A percentile compares a stretch with the other conserved stretches of the same genome.
Conservation (phyloP, 2,329 filamentous ascomycete genomes). For the Dothidotthia symphoricarpi region DNA sequence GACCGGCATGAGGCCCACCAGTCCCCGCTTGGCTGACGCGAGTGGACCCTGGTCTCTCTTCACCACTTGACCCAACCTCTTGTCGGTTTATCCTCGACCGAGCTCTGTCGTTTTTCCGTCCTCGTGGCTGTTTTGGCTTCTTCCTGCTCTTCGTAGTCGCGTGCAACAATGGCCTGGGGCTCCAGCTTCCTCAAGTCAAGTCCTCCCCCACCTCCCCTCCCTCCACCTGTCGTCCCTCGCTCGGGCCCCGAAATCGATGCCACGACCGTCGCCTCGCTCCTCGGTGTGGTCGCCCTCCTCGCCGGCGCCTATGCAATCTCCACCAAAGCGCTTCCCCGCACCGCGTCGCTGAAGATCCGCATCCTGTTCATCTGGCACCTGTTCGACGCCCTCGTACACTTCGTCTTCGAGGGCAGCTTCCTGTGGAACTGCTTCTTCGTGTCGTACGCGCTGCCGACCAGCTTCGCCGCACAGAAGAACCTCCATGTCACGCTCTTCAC, state of each 20-base stretch:
- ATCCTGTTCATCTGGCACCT: constrained; percentile 92
- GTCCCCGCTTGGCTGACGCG: not conserved
- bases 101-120: constrained; percentile 3
- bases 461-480: constrained; percentile 31
- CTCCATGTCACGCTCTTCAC: constrained; percentile 42
- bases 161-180: constrained; percentile 16
- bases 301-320: constrained; percentile 53
- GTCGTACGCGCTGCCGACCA: constrained; percentile 49
- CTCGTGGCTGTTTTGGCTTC: not conserved
- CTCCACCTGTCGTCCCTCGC: constrained; percentile 54
- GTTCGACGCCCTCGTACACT: constrained; percentile 88
- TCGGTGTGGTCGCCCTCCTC: constrained; percentile 55
- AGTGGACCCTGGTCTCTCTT: constrained; percentile 23
- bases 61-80: constrained; percentile 10
- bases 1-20: constrained; percentile 6
- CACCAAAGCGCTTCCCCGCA: constrained; percentile 51
- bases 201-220: constrained; percentile 58
- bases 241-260: constrained; percentile 48
- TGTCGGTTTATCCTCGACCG: constrained; percentile 8
- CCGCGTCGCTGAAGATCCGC: constrained; percentile 59
- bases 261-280: constrained; percentile 56
- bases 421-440: constrained; percentile 92
- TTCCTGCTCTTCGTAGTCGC: constrained; percentile 1
- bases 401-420: constrained; percentile 86
- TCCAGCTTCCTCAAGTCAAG: constrained; percentile 9